Evolutionary conservation across 495 filamentous ascomycete species (phyloP).

Genomic region (Neurospora sp.): DNA sequence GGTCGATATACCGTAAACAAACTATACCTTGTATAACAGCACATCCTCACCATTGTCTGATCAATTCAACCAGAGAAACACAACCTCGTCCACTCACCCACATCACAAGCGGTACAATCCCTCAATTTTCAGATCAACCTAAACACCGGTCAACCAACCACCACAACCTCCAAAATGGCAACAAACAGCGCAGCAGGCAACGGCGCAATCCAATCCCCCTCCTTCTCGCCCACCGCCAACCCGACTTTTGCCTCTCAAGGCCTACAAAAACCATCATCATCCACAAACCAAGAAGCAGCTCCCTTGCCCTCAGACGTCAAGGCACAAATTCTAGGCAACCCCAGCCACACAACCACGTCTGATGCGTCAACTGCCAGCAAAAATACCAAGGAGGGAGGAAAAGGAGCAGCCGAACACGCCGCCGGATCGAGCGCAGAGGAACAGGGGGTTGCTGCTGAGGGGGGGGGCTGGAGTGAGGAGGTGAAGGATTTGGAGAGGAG

Average conservation of each 20-base stretch:
- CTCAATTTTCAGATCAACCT: not conserved
- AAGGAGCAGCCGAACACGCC: not conserved
- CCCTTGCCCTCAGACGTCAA: conserved; percentile 11
- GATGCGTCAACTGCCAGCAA: not conserved
- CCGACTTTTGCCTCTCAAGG: conserved; percentile 16
- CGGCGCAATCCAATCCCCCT: not conserved
- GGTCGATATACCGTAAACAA: too few relatives aligned
- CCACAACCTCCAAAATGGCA: conserved; percentile 13
- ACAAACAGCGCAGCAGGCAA: conserved; percentile 20
- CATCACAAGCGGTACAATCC: not conserved
- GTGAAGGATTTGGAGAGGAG: not conserved
- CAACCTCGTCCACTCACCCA: not conserved
- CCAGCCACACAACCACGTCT: not conserved
- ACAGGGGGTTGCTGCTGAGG: not conserved
- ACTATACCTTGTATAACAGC: too few relatives aligned
- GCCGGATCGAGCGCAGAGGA: not conserved
- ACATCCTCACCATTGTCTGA: too few relatives aligned
- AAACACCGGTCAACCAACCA: not conserved
- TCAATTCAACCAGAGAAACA: not conserved
- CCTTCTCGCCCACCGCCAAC: conserved; percentile 4
- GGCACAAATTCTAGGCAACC: conserved; percentile 1
- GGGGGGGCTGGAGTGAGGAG: not conserved
- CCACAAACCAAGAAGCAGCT: not conserved
- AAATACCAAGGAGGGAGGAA: not conserved
- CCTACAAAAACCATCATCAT: not conserved